A percentile compares a stretch with the other conserved stretches of the same genome.
Conservation (phyloP, 2,329 filamentous ascomycete species). For the Huntiella abstrusa region DNA sequence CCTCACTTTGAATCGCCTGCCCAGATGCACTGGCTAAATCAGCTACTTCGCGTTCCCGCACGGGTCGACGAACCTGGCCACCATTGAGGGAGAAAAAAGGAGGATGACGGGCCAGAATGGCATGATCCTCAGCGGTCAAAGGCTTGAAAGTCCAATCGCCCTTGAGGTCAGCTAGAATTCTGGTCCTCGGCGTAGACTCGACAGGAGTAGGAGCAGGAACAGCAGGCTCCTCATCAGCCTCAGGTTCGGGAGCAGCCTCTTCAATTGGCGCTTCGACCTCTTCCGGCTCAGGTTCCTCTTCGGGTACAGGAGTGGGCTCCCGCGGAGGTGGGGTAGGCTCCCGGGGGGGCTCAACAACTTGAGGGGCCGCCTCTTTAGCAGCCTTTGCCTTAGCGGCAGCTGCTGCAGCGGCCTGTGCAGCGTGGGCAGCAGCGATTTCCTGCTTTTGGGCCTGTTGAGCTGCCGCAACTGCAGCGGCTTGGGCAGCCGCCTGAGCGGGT, state of each 20-base stretch:
- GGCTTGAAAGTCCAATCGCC: constrained; percentile 13
- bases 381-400: constrained; percentile 10
- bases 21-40: background rate
- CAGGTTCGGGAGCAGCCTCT: constrained; percentile 1
- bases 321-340: too few relatives aligned
- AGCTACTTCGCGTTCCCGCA: constrained; percentile 38
- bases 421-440: background rate
- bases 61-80: constrained; percentile 60
- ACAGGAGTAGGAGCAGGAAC: background rate
- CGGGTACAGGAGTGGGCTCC: too few relatives aligned
- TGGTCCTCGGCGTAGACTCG: constrained; percentile 2
- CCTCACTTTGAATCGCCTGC: constrained; percentile 26
- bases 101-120: constrained; percentile 25
- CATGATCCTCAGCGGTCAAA: constrained; percentile 12
- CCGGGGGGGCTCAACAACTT: background rate
- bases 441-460: background rate
- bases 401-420: constrained; percentile 5
- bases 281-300: too few relatives aligned
- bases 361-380: background rate
- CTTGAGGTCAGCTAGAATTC: constrained; percentile 11
- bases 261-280: background rate
- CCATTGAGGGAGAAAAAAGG: constrained; percentile 69
- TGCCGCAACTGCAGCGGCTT: background rate
- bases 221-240: background rate
- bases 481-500: background rate